Evolutionary conservation across 306 rosid species (phyloP), one percentile per base, ranked within the genome.

Genomic region (Sechiopsis laciniata): DNA sequence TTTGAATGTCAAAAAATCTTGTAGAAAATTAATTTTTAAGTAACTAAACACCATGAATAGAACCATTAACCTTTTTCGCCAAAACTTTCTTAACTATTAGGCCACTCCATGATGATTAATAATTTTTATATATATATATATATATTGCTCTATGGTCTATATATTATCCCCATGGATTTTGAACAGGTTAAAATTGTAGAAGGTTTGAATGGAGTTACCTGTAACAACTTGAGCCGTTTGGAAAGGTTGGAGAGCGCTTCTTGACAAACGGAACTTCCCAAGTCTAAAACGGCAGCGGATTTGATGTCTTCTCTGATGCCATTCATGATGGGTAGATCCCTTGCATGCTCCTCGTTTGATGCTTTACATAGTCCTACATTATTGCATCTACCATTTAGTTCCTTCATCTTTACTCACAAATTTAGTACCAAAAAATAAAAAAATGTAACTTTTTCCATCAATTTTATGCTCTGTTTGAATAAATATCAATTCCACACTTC

Each of bases 261-360:
- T 29, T 67, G 82, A 37, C 79, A 85, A 72, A 74, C 82, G 60
- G 85, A 83, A 80, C 87, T 91, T 0, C 91, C 94, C 0, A 83
- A 78, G 71, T 81, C 80, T 53, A 91, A 65, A 75, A 91, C 97
- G 51, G 88, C 97, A 72, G 84, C 83, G 57, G 96, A 87, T 75
- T 91, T 91, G 13, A 91, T 87, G 48, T 82, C 88, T 86, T 91
- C 97, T 82, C 86, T 89, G 75, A 91, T 89, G 76, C 97, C 96
- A 89, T 91, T 91, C 97, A 91, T 91, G 74, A 89, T 85, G 54
- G 96, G 97, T 67, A 91, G 83, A 82, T 91, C 94, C 88, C 94
- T 91, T 32, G 89, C 97, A 86, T 91, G 97, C 81, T 91, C 96
- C 78, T 81, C 90, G 54, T 84, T 89, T 62, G 97, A 93, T 76